Conservation (phyloP, 352 stramenopile species). For the Pythium brassicae region DNA sequence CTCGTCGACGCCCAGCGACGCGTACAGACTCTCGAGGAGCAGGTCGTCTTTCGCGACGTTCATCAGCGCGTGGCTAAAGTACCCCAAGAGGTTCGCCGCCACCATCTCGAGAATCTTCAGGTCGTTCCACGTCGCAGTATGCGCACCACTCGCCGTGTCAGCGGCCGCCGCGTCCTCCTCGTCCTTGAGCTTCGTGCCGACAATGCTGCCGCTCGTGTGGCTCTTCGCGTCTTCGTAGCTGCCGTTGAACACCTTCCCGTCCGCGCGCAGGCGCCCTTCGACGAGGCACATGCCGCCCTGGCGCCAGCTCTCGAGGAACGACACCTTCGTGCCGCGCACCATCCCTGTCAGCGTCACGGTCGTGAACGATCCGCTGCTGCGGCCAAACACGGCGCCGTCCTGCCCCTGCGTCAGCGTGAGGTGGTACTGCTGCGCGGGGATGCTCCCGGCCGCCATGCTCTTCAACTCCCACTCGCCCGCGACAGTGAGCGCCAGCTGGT, state of each 20-base stretch:
- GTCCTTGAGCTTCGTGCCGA: slow-evolving; percentile 58
- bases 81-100: slow-evolving; percentile 68
- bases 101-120: slow-evolving; percentile 78
- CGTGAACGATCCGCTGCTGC: slow-evolving; percentile 78
- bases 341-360: slow-evolving; percentile 75
- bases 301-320: slow-evolving; percentile 83
- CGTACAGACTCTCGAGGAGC: slow-evolving; percentile 36
- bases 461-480: slow-evolving; percentile 86
- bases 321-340: slow-evolving; percentile 74
- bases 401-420: slow-evolving; percentile 65
- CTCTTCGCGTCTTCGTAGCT: slow-evolving; percentile 87
- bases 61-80: slow-evolving; percentile 65
- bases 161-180: slow-evolving; percentile 13
- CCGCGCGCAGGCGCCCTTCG: slow-evolving; percentile 66
- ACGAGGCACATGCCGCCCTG: slow-evolving; percentile 86
- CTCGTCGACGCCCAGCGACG: slow-evolving; percentile 21
- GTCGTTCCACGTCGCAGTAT: slow-evolving; percentile 27
- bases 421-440: slow-evolving; percentile 85
- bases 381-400: slow-evolving; percentile 58
- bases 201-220: slow-evolving; percentile 79
- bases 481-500: slow-evolving; percentile 55
- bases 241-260: slow-evolving; percentile 67
- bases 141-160: too few species aligned
- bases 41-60: slow-evolving; percentile 55
- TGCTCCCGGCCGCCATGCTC: slow-evolving; percentile 82